Evolutionary conservation across 495 filamentous ascomycete species (phyloP).

Genomic region (Penicillium odoratum): DNA sequence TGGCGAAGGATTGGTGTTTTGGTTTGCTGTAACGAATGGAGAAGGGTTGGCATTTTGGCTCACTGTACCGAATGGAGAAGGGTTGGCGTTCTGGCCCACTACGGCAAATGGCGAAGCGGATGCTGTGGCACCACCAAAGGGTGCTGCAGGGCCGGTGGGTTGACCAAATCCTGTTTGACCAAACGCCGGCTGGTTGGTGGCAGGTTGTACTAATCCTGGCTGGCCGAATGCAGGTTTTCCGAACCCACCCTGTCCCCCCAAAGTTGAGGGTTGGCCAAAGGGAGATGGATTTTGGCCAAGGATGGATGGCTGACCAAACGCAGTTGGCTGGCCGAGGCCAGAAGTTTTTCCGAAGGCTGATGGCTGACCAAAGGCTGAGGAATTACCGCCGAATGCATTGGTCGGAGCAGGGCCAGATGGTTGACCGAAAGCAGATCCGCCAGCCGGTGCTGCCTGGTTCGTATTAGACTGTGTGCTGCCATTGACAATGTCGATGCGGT

Average conservation of each 20-base stretch:
- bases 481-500: conserved; percentile 70
- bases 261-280: conserved; percentile 37
- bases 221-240: conserved; percentile 27
- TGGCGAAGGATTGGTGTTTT: conserved; percentile 12
- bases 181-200: conserved; percentile 25
- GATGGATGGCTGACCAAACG: conserved; percentile 36
- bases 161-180: conserved; percentile 39
- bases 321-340: conserved; percentile 36
- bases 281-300: conserved; percentile 17
- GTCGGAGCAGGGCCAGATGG: conserved; percentile 15
- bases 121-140: conserved; percentile 4
- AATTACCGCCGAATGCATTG: conserved; percentile 25
- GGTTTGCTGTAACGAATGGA: conserved; percentile 25
- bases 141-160: conserved; percentile 24
- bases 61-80: conserved; percentile 11
- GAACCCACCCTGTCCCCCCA: conserved; percentile 36
- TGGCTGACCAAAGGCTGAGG: conserved; percentile 28
- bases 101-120: conserved; percentile 13
- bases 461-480: conserved; percentile 34
- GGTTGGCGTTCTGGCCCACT: conserved; percentile 2
- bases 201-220: conserved; percentile 31
- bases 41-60: conserved; percentile 6
- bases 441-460: conserved; percentile 14
- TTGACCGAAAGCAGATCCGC: conserved; percentile 31
- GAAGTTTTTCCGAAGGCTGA: conserved; percentile 35